These are phyloP conservation scores for Musa beccarii DNA, from an alignment of 176 grass and related monocot genomes.

Conservation along the genomic window DNA sequence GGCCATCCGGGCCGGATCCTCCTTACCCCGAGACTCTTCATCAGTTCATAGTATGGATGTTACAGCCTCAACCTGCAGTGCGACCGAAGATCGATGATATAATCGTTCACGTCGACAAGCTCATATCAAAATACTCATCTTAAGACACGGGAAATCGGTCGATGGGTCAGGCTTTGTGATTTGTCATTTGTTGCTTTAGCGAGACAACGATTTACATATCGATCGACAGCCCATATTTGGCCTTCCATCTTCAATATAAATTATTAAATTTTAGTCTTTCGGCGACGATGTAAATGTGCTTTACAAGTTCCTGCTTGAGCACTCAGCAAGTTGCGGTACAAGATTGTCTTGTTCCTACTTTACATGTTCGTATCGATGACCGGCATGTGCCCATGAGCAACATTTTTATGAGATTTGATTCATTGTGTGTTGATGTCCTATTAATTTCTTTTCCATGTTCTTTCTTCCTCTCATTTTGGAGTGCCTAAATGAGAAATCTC, in stretches of 20 bases:
- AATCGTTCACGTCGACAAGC: constrained; percentile 91
- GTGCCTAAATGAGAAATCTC: too few relatives aligned
- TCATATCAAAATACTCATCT: constrained; percentile 57
- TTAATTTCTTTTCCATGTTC: too few relatives aligned
- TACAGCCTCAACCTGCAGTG: constrained; percentile 74
- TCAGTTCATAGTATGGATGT: constrained; percentile 82
- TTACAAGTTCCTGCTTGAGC: too few relatives aligned
- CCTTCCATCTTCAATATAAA: background rate
- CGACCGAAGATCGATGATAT: constrained; percentile 74
- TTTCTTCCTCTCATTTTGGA: too few relatives aligned
- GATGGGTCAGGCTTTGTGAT: background rate
- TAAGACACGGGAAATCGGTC: constrained; percentile 32
- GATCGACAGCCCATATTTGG: background rate
- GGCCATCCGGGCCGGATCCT: constrained; percentile 34
- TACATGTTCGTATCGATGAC: too few relatives aligned
- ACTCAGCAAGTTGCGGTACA: too few relatives aligned
- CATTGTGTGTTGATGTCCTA: too few relatives aligned
- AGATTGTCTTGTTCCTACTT: too few relatives aligned
- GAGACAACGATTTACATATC: background rate
- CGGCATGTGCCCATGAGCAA: too few relatives aligned
- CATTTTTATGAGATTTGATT: too few relatives aligned
- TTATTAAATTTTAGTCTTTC: background rate
- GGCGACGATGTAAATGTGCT: too few relatives aligned
- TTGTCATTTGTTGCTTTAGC: background rate
- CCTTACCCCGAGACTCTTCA: constrained; percentile 51